phyloP scores from a whole-genome alignment of 306 rosid genomes.

The Ziziphus jujuba region DNA sequence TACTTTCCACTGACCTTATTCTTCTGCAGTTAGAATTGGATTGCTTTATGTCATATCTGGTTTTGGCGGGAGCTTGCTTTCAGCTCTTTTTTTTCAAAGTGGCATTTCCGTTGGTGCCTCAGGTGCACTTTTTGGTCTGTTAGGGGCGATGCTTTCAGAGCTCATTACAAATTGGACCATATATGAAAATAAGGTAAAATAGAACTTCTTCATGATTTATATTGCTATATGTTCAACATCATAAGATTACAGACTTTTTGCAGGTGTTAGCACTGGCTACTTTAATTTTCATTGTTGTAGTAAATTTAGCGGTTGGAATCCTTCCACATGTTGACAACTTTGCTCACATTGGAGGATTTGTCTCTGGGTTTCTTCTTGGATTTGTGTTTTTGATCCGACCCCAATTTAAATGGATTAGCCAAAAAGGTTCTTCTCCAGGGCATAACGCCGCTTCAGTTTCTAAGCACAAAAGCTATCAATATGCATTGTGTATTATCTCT shows the following conservation, averaged over 20 bases:
- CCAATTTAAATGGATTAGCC: conserved; percentile 68
- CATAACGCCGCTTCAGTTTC: conserved; percentile 32
- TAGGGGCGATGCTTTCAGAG: conserved; percentile 90
- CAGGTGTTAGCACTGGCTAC: conserved; percentile 71
- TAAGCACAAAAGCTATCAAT: conserved; percentile 72
- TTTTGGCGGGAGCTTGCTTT: conserved; percentile 78
- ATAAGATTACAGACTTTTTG: conserved; percentile 21
- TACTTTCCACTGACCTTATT: neutral
- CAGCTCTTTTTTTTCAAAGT: conserved; percentile 59
- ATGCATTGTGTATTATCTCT: conserved; percentile 60
- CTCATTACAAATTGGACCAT: conserved; percentile 85
- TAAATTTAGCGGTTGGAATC: conserved; percentile 78
- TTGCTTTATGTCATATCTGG: conserved; percentile 69
- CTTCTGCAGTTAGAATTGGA: conserved; percentile 62
- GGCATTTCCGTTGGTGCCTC: conserved; percentile 92
- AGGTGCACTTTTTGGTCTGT: conserved; percentile 85
- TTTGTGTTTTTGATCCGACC: conserved; percentile 72
- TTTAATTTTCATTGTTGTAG: conserved; percentile 47
- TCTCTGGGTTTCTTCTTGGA: conserved; percentile 87
- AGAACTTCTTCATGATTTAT: conserved; percentile 14
- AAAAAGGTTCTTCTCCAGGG: conserved; percentile 29
- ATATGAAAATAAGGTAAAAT: conserved; percentile 74
- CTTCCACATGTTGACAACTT: conserved; percentile 93
- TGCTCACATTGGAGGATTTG: conserved; percentile 87
- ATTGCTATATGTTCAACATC: conserved; percentile 16